phyloP scores from a whole-genome alignment of 2,329 filamentous ascomycete genomes.

The Calonectria pseudoreteaudii region DNA sequence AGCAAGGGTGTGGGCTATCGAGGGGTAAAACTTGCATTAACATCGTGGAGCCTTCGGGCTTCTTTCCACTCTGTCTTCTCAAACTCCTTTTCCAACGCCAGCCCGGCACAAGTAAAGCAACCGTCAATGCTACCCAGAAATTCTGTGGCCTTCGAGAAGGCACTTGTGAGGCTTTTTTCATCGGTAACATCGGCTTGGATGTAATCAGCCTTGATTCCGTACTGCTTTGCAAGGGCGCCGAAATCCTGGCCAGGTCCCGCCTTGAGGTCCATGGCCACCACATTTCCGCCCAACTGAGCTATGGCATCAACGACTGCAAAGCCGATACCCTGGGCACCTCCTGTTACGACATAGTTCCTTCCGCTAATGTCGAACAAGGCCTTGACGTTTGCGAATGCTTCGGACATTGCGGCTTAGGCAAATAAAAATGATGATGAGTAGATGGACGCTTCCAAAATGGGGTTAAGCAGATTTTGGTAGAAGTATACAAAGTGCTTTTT shows the following conservation, averaged over 20 bases:
- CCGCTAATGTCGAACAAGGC: constrained; percentile 44
- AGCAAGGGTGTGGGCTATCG: too few relatives aligned
- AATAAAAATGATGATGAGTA: background rate
- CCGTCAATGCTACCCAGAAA: constrained; percentile 43
- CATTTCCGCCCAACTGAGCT: constrained; percentile 53
- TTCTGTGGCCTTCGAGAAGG: constrained; percentile 35
- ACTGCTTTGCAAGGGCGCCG: constrained; percentile 25
- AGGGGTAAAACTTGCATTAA: constrained; percentile 48
- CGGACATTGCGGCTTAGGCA: background rate
- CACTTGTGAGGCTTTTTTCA: constrained; percentile 38
- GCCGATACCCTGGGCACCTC: constrained; percentile 52
- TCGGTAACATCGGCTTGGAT: constrained; percentile 44
- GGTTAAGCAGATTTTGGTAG: background rate
- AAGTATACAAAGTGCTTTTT: background rate
- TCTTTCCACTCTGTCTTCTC: constrained; percentile 55
- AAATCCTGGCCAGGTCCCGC: constrained; percentile 44
- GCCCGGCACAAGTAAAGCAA: constrained; percentile 47
- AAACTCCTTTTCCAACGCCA: constrained; percentile 56
- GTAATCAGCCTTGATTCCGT: constrained; percentile 39
- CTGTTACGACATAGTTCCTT: constrained; percentile 50
- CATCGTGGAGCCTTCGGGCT: constrained; percentile 50
- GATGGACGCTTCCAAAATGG: background rate
- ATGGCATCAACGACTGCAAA: constrained; percentile 51
- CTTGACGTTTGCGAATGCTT: background rate
- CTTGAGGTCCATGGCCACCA: constrained; percentile 48